A percentile compares a stretch with the other conserved stretches of the same genome.
phyloP scores from a whole-genome alignment of 371 early-diverging fungal species.

The Nematocida sp. region DNA sequence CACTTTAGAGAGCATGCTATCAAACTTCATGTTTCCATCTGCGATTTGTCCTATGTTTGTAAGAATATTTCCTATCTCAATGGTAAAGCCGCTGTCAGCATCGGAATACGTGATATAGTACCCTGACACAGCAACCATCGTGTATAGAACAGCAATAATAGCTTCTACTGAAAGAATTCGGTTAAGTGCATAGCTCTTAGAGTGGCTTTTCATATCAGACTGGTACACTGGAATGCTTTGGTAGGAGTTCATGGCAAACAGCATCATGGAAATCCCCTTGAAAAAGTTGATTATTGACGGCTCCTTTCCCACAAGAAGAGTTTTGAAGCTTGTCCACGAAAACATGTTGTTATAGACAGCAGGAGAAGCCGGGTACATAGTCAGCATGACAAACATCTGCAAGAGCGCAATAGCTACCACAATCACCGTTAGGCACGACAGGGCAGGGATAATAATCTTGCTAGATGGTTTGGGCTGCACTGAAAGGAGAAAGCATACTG shows the following conservation, averaged over 20 bases:
- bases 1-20: background rate
- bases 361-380: background rate
- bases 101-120: background rate
- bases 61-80: background rate
- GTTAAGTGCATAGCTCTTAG: background rate
- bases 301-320: background rate
- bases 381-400: background rate
- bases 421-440: background rate
- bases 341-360: background rate
- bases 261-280: background rate
- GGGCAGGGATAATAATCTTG: background rate
- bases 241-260: slow-evolving; percentile 11
- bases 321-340: background rate
- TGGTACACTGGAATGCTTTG: slow-evolving; percentile 2
- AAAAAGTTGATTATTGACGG: background rate
- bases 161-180: background rate
- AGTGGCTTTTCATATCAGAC: background rate
- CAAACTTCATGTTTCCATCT: background rate
- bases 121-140: background rate
- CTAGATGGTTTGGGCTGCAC: background rate
- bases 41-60: background rate
- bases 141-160: background rate
- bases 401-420: background rate
- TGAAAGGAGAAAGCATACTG: background rate
- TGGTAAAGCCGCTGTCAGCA: background rate